phyloP scores from a whole-genome alignment of 169 alveolate genomes.

The Amoebophrya sp. region DNA sequence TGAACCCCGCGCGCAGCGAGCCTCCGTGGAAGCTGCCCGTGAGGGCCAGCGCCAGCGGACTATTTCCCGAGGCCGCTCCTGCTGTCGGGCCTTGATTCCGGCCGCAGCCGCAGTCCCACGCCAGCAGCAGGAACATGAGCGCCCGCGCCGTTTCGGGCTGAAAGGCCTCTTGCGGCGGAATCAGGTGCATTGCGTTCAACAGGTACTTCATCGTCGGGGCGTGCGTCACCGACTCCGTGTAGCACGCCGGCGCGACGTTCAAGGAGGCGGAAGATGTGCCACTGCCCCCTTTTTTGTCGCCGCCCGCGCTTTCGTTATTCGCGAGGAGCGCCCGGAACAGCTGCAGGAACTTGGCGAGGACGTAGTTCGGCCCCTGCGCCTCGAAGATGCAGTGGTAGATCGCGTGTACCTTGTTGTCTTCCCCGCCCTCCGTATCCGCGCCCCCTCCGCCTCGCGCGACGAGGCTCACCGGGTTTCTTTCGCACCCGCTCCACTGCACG shows the following conservation, averaged over 20 bases:
- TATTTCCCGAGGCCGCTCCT: background rate
- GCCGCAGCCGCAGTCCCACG: background rate
- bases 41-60: background rate
- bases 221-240: background rate
- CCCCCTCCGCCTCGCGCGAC: no score
- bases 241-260: background rate
- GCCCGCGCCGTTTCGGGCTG: background rate
- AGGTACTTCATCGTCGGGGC: background rate
- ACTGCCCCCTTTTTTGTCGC: background rate
- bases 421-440: no score
- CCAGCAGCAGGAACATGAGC: background rate
- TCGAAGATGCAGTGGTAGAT: background rate
- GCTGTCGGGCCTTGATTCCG: no score
- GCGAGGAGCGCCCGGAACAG: background rate
- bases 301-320: no score
- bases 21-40: background rate
- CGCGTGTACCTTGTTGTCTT: no score
- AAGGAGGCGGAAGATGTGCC: background rate
- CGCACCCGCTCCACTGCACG: background rate
- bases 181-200: background rate
- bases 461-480: no score
- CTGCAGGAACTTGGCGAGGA: background rate
- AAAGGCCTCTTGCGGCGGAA: background rate
- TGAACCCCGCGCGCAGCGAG: background rate
- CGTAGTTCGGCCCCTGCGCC: background rate